Conservation (phyloP, 805 yeast species). For the Yarrowia sp. region DNA sequence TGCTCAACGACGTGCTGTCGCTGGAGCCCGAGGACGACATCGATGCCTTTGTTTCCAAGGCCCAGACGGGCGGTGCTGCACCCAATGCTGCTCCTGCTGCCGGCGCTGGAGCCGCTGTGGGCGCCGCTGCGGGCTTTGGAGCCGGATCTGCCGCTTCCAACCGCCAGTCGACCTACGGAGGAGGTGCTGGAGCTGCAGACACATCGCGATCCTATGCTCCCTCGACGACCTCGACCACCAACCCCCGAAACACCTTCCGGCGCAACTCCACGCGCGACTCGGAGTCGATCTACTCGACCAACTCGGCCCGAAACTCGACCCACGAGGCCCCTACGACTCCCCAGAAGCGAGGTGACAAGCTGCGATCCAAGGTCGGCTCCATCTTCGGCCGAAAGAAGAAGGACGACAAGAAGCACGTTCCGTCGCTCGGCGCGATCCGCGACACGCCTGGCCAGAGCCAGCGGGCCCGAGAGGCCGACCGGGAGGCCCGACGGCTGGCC, state of each 20-base stretch:
- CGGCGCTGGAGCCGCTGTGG: background rate
- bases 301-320: slow-evolving; percentile 32
- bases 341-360: slow-evolving; percentile 30
- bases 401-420: slow-evolving; percentile 24
- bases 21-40: slow-evolving; percentile 63
- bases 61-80: background rate
- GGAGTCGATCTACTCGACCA: slow-evolving; percentile 23
- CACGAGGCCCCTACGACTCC: background rate
- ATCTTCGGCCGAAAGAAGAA: slow-evolving; percentile 39
- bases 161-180: background rate
- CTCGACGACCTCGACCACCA: slow-evolving; percentile 6
- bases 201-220: slow-evolving; percentile 2
- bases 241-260: slow-evolving; percentile 19
- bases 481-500: slow-evolving; percentile 6
- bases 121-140: background rate
- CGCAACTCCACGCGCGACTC: slow-evolving; percentile 25
- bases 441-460: slow-evolving; percentile 15
- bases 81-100: background rate
- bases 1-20: slow-evolving; percentile 62
- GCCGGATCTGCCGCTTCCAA: background rate
- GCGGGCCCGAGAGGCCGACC: slow-evolving; percentile 21
- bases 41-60: slow-evolving; percentile 49
- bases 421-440: background rate
- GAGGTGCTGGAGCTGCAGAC: background rate
- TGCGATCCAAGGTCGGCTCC: slow-evolving; percentile 41